Conservation (phyloP, 2,329 filamentous ascomycete genomes). For the Neoscytalidium dimidiatum region DNA sequence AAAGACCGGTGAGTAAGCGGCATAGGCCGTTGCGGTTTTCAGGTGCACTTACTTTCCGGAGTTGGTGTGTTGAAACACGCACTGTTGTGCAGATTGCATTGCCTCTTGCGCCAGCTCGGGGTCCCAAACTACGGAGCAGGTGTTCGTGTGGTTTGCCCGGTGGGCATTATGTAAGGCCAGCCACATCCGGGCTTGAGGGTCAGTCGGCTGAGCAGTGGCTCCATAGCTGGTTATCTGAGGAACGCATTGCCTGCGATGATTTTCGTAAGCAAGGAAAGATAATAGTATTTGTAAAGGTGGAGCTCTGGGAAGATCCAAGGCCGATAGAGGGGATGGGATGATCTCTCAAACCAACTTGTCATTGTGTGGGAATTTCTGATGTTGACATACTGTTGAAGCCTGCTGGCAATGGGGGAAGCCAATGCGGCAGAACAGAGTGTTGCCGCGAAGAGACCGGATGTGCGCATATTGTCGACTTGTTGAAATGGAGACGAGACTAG, state of each 20-base stretch:
- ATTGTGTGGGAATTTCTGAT: not conserved
- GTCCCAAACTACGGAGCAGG: slow-evolving; percentile 66
- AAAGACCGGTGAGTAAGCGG: slow-evolving; percentile 24
- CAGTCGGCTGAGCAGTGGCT: not conserved
- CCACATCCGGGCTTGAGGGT: slow-evolving; percentile 26
- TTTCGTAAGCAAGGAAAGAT: not conserved
- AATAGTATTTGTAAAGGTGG: not conserved
- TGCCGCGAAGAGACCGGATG: not conserved
- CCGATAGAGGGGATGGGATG: not conserved
- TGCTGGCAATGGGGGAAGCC: not conserved
- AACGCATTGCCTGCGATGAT: not conserved
- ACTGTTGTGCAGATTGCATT: slow-evolving; percentile 62
- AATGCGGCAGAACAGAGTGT: not conserved
- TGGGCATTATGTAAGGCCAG: slow-evolving; percentile 82
- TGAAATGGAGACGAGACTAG: not conserved
- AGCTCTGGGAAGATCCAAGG: not conserved
- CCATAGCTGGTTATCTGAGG: not conserved
- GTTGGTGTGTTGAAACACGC: slow-evolving; percentile 66
- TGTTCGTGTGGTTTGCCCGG: slow-evolving; percentile 75
- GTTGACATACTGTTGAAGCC: not conserved
- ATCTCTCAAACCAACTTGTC: not conserved
- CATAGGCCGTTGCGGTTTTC: too few species aligned
- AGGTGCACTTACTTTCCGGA: not conserved
- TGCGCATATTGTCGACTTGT: not conserved
- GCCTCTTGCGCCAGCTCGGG: slow-evolving; percentile 65